Evolutionary conservation across 78 protist genomes (phyloP), one percentile per base, ranked within the genome.

Genomic region (Dictyostelium capitatum): DNA sequence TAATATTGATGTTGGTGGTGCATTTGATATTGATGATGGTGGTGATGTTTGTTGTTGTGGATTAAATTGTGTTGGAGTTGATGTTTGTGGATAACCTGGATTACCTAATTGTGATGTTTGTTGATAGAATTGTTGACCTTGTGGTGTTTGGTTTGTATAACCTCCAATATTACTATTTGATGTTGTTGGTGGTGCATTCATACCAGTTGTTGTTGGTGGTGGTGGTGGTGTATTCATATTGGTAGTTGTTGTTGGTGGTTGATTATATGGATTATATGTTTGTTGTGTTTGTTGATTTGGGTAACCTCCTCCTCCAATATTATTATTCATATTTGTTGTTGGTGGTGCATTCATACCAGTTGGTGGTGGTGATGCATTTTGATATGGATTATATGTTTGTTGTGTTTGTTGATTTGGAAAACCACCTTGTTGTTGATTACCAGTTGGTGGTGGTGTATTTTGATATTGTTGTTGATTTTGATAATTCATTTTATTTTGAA

Each of bases 401-500:
- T n/a, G 74, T 80, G 50, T 32, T 75, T 46, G 59, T 75, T 47
- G 54, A 15, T 41, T 56, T 47, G 37, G 67, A 15, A 51, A 41
- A 32, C 47, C 56, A 30, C 54, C 43, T 79, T 79, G 84, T 67
- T 67, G 75, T 67, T 43, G 75, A 67, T 67, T 30, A 67, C 75
- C 75, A 67, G 46, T 32, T 67, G 10, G 47, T 8, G 56, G 10
- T 51, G 10, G 56, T 51, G 10, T 8, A 14, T 51, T 8, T 51
- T 51, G 56, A 14, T 51, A 12, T 67, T 62, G 43, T 62, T 67
- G 75, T 67, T 67, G 75, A 41, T 67, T 67, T 67, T 43, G 75
- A 67, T 67, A 67, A 62, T 32, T 62, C 70, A 62, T 62, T 62
- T 62, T 62, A 37, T 37, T 37, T 37, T 37, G 2, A 37, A n/a